Conservation (phyloP, 2,329 filamentous ascomycete genomes). For the Fusarium sp. region DNA sequence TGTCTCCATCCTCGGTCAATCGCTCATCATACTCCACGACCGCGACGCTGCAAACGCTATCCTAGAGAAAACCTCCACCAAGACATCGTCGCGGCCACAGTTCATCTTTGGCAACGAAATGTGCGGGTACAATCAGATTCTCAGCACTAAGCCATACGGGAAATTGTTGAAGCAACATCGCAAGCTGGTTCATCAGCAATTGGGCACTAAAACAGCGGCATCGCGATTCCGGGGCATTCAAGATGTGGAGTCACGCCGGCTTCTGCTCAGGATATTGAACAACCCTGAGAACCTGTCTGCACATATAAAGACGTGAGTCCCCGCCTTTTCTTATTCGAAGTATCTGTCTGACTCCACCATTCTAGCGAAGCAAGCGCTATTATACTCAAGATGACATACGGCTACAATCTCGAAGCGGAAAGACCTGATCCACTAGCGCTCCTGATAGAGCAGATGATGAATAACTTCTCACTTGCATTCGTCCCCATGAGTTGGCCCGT, state of each 20-base stretch:
- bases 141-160: background rate
- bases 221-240: background rate
- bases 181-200: background rate
- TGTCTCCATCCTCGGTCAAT: slow-evolving; percentile 49
- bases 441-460: slow-evolving; percentile 26
- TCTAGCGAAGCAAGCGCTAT: slow-evolving; percentile 34
- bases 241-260: background rate
- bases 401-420: slow-evolving; percentile 37
- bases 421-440: slow-evolving; percentile 35
- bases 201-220: background rate
- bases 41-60: background rate
- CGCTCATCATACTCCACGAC: slow-evolving; percentile 45
- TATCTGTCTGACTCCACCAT: rapidly evolving
- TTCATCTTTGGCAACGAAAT: slow-evolving; percentile 10
- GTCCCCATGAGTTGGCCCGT: background rate
- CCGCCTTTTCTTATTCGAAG: too few relatives aligned
- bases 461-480: background rate
- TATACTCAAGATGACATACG: slow-evolving; percentile 37
- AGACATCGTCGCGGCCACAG: slow-evolving; percentile 41
- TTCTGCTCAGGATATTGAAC: background rate
- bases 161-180: background rate
- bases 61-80: slow-evolving; percentile 44
- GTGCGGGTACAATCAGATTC: background rate
- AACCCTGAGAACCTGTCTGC: rapidly evolving
- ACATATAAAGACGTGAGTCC: slow-evolving; percentile 3